A percentile compares a stretch with the other conserved stretches of the same genome.
These are phyloP conservation scores for Canariomyces notabilis DNA, from an alignment of 2,329 filamentous ascomycete genomes.

Conservation along the genomic window DNA sequence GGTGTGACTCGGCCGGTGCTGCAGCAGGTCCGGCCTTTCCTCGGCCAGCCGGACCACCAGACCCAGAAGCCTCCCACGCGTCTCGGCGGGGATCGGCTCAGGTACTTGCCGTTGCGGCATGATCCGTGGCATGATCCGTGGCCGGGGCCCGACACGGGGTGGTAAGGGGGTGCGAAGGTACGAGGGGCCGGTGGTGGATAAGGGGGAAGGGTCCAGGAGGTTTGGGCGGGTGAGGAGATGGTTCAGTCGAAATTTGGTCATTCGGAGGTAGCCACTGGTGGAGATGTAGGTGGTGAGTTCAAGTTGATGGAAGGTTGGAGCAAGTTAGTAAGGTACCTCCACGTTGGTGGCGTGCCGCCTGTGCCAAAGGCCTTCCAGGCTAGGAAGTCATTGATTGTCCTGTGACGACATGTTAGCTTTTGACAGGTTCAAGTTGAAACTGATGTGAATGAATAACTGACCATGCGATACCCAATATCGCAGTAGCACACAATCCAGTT, in stretches of 20 bases:
- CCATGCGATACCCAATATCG: slow-evolving; percentile 9
- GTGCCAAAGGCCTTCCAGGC: slow-evolving; percentile 11
- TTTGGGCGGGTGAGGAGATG: slow-evolving; percentile 4
- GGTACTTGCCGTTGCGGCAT: slow-evolving; percentile 11
- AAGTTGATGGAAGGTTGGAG: not conserved
- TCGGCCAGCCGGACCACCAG: slow-evolving; percentile 2
- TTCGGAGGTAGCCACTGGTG: slow-evolving; percentile 7
- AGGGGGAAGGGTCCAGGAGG: slow-evolving; percentile 6
- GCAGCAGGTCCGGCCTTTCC: not conserved
- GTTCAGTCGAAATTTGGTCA: slow-evolving; percentile 9
- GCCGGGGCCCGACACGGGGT: slow-evolving; percentile 1
- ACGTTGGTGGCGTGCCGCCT: slow-evolving; percentile 9
- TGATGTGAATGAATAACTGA: not conserved
- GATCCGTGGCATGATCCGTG: slow-evolving; percentile 11
- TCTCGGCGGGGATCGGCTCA: slow-evolving; percentile 3
- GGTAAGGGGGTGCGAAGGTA: slow-evolving; percentile 4
- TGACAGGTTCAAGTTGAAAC: not conserved
- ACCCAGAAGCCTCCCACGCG: not conserved
- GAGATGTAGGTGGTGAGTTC: not conserved
- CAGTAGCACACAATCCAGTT: slow-evolving; percentile 4
- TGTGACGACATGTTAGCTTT: not conserved
- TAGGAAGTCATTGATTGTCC: slow-evolving; percentile 8
- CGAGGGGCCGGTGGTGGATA: slow-evolving; percentile 2
- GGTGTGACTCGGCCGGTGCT: slow-evolving; percentile 4
- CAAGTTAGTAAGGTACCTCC: not conserved